phyloP scores from a whole-genome alignment of 2,329 filamentous ascomycete genomes.

The Aspergillus niger region DNA sequence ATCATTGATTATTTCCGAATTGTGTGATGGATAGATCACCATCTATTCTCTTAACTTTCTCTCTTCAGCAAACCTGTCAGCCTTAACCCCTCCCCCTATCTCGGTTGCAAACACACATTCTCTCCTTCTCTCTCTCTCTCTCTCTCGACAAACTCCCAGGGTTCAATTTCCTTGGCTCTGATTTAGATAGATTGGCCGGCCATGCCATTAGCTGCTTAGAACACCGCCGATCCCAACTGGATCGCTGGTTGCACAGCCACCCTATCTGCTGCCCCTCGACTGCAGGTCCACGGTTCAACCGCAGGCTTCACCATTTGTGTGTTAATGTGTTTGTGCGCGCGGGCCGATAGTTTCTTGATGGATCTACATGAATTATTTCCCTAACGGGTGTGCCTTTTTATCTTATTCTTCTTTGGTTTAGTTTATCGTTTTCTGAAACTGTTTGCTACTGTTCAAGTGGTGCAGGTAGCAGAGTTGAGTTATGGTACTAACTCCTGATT shows the following conservation, averaged over 20 bases:
- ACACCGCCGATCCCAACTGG: slow-evolving; percentile 7
- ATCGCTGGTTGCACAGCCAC: slow-evolving; percentile 32
- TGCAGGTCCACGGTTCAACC: slow-evolving; percentile 15
- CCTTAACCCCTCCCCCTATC: not conserved
- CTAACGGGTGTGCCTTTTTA: not conserved
- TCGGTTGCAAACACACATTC: not conserved
- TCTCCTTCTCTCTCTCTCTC: not conserved
- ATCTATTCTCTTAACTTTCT: too few species aligned
- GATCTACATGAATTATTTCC: not conserved
- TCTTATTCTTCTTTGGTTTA: not conserved
- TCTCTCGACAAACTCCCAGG: not conserved
- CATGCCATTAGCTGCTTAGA: not conserved
- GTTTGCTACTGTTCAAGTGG: too few species aligned
- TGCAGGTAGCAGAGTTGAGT: too few species aligned
- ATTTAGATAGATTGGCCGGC: too few species aligned
- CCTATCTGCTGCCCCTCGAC: slow-evolving; percentile 21
- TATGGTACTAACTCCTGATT: too few species aligned
- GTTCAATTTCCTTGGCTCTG: not conserved
- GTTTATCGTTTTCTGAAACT: too few species aligned
- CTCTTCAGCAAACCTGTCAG: not conserved
- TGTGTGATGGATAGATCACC: too few species aligned
- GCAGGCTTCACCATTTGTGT: slow-evolving; percentile 4
- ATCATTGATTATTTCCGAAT: not conserved
- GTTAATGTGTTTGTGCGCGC: not conserved
- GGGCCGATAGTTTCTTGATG: not conserved